Evolutionary conservation across 257 asterid genomes (phyloP), one percentile per base, ranked within the genome.

Genomic region (Leonotis leonurus): DNA sequence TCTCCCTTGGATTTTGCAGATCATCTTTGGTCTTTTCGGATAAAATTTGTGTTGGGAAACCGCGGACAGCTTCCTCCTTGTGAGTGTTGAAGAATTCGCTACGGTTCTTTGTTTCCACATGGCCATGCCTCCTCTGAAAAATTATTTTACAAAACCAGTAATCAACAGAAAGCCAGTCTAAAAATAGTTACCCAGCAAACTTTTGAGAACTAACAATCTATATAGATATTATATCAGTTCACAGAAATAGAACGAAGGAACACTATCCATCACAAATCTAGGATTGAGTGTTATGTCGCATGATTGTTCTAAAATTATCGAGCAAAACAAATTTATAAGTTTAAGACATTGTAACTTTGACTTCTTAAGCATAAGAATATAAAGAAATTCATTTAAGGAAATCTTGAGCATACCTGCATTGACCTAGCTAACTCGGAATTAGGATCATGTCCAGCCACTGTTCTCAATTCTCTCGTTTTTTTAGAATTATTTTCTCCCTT

Each of bases 81-180:
- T 46, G 84, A 52, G 70, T 48, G 50, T 78, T 64, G 41, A 81
- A 83, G 27, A 67, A 26, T 64, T 76, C 78, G 12, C 78, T 78
- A 10, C 32, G 83, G 74, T 75, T 77, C 75, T 75, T 90, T 16
- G 73, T 49, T 67, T 75, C 75, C 36, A 40, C 71, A 30, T 73
- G 79, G 65, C 72, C 84, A 43, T 77, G 74, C 79, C 78, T 80
- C 76, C 85, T 77, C 95, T 87, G 88, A 70, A 76, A n/a, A n/a
- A n/a, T n/a, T n/a, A 14, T 6, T 18, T 30, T 7, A 6, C 64
- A 62, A 44, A 29, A 50, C 59, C 43, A 26, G 48, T 50, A 35
- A 33, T 33, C 27, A 17, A 56, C 20, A 60, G n/a, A n/a, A 24
- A 10, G 40, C 12, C 35, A 39, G 51, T 22, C n/a, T 17, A 39